These are phyloP conservation scores for Seiridium cupressi DNA, from an alignment of 2,329 filamentous ascomycete genomes.

Conservation along the genomic window DNA sequence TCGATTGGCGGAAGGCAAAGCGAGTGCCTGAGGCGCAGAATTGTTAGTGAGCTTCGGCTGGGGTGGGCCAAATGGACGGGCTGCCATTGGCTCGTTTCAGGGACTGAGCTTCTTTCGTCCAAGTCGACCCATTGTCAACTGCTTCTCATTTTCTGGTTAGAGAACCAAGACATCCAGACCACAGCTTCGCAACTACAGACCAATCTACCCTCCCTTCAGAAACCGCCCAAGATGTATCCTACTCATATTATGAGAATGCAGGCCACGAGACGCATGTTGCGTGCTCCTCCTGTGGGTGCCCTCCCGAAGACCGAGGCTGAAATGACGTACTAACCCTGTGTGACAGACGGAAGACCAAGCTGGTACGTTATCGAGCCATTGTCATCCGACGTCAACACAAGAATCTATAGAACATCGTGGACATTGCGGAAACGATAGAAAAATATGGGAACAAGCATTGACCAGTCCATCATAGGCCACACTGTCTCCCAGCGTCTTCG, in stretches of 20 bases:
- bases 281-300: slow-evolving; percentile 68
- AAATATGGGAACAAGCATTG: slow-evolving; percentile 11
- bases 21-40: slow-evolving; percentile 6
- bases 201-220: slow-evolving; percentile 26
- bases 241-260: slow-evolving; percentile 66
- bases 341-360: slow-evolving; percentile 64
- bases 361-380: slow-evolving; percentile 49
- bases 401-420: slow-evolving; percentile 2
- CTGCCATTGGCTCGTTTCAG: neutral
- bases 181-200: slow-evolving; percentile 16
- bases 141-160: slow-evolving; percentile 3
- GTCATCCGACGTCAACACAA: slow-evolving; percentile 9
- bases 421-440: slow-evolving; percentile 1
- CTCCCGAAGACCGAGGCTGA: slow-evolving; percentile 18
- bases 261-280: slow-evolving; percentile 65
- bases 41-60: neutral
- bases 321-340: slow-evolving; percentile 34
- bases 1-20: slow-evolving; percentile 5
- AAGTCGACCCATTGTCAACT: neutral
- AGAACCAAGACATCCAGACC: neutral
- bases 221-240: slow-evolving; percentile 56
- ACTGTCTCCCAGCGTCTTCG: slow-evolving; percentile 95
- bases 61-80: neutral
- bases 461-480: slow-evolving; percentile 63
- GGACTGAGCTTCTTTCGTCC: slow-evolving; percentile 2